Evolutionary conservation across 2,329 filamentous ascomycete species (phyloP).

Genomic region (Fusarium papillatum): DNA sequence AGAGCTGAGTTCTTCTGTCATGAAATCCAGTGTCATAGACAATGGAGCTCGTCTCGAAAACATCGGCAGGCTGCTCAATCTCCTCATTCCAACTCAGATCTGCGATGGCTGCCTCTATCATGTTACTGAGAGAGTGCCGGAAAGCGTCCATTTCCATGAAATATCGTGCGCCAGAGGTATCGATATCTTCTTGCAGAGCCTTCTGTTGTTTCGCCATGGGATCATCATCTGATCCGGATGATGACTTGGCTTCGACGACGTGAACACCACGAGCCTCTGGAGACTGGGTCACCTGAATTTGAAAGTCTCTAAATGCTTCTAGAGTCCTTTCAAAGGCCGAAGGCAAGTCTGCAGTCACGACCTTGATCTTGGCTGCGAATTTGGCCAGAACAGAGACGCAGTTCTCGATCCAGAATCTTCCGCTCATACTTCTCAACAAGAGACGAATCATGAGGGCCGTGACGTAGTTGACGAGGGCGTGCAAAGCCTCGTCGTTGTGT

Average conservation of each 20-base stretch:
- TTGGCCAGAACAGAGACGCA: background rate
- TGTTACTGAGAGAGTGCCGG: background rate
- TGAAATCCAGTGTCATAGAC: background rate
- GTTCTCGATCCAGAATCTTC: background rate
- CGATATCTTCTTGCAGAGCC: background rate
- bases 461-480: background rate
- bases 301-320: background rate
- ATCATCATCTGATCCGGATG: background rate
- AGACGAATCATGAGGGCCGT: background rate
- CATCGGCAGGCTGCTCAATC: background rate
- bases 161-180: background rate
- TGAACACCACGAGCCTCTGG: background rate
- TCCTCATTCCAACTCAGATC: background rate
- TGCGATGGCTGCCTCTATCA: background rate
- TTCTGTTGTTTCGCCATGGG: background rate
- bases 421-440: background rate
- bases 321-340: background rate
- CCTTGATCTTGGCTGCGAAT: background rate
- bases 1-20: background rate
- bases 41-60: background rate
- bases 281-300: background rate
- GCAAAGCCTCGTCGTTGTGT: background rate
- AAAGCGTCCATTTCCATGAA: background rate
- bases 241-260: background rate
- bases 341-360: background rate